Conservation (phyloP, 306 rosid genomes). For the Gleditsia sinensis region DNA sequence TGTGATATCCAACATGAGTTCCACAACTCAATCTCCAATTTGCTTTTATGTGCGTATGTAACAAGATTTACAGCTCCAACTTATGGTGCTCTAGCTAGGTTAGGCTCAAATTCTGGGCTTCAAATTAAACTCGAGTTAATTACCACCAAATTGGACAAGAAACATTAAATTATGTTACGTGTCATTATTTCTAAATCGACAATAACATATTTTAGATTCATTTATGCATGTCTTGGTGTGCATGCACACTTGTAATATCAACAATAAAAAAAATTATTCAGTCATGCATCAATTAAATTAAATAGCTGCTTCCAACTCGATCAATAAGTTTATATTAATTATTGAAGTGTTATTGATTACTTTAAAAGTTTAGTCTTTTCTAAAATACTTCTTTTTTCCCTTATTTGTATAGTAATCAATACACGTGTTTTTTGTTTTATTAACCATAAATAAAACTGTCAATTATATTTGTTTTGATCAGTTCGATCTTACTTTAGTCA, state of each 20-base stretch:
- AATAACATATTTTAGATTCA: not conserved
- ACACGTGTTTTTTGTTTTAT: no score
- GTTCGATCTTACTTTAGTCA: no score
- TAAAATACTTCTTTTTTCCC: no score
- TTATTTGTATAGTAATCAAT: no score
- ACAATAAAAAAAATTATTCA: not conserved
- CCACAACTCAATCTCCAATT: conserved; percentile 30
- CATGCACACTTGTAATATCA: not conserved
- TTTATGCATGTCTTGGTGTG: not conserved
- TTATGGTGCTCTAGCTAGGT: not conserved
- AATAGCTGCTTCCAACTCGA: no score
- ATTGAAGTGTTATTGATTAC: no score
- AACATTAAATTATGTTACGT: not conserved
- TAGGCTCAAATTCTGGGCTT: not conserved
- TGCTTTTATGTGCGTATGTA: not conserved
- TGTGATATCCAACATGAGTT: conserved; percentile 36
- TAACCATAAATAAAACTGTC: no score
- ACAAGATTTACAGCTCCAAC: not conserved
- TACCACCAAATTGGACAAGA: not conserved
- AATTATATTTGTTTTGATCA: no score
- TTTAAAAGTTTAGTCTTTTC: no score
- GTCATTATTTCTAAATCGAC: not conserved
- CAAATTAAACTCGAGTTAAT: no score
- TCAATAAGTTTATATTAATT: no score
- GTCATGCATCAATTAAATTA: not conserved